Evolutionary conservation across 2,329 filamentous ascomycete species (phyloP).

Genomic region (Ceratocystis cubensis): DNA sequence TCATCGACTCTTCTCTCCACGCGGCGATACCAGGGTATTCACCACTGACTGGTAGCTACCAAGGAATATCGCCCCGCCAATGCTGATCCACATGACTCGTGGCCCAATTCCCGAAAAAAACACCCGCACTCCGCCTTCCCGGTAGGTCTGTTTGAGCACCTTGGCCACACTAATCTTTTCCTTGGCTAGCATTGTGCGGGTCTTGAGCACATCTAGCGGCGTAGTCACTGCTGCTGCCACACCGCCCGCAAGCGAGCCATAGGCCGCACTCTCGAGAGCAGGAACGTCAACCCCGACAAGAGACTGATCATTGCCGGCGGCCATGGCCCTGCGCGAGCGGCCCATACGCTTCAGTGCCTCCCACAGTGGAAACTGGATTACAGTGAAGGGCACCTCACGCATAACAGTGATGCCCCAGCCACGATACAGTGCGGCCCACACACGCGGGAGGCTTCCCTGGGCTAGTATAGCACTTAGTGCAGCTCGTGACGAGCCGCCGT

Average conservation of each 20-base stretch:
- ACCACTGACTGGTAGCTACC: conserved; percentile 85
- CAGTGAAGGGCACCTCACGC: conserved; percentile 91
- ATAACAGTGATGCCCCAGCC: conserved; percentile 89
- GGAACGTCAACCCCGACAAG: conserved; percentile 37
- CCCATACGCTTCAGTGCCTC: conserved; percentile 75
- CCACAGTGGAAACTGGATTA: conserved; percentile 96
- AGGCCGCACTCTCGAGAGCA: conserved; percentile 68
- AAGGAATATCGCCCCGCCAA: conserved; percentile 85
- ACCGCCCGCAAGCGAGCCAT: conserved; percentile 72
- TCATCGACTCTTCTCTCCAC: not conserved
- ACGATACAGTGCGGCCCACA: conserved; percentile 77
- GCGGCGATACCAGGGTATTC: conserved; percentile 36
- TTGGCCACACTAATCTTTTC: conserved; percentile 46
- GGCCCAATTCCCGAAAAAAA: conserved; percentile 72
- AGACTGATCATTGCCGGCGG: not conserved
- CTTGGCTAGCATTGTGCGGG: conserved; percentile 79
- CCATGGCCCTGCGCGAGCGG: conserved; percentile 31
- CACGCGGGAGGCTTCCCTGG: conserved; percentile 37
- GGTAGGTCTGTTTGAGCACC: conserved; percentile 53
- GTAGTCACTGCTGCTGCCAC: conserved; percentile 82
- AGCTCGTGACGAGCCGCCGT: conserved; percentile 54
- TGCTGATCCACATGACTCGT: conserved; percentile 85
- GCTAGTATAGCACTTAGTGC: conserved; percentile 59
- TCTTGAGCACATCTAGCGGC: conserved; percentile 92
- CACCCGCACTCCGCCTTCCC: conserved; percentile 49